Conservation (phyloP, 2,329 filamentous ascomycete genomes). For the Sporothrix phasma region DNA sequence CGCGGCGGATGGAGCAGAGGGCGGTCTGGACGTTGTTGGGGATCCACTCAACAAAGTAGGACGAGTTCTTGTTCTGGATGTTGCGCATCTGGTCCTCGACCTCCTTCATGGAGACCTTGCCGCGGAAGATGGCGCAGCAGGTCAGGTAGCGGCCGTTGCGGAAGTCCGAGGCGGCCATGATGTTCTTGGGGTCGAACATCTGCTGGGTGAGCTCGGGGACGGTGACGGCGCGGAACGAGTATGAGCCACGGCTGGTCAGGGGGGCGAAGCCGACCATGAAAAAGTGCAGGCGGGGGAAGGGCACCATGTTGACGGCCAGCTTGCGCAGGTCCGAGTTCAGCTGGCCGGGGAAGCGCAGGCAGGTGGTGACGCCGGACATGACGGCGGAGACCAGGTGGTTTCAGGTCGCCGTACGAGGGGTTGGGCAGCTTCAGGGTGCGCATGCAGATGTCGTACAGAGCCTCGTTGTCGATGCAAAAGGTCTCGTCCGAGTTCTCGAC, state of each 20-base stretch:
- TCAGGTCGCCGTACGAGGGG: constrained; percentile 97
- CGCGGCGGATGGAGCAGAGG: constrained; percentile 95
- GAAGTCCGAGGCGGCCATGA: constrained; percentile 99
- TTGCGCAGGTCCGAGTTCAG: constrained; percentile 99
- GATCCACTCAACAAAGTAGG: constrained; percentile 99
- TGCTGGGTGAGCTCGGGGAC: constrained; percentile 99
- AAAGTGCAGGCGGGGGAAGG: constrained; percentile 99
- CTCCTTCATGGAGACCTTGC: constrained; percentile 99
- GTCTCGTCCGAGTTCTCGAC: constrained; percentile 99
- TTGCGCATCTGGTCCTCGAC: constrained; percentile 99
- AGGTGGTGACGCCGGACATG: constrained; percentile 99
- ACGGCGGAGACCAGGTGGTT: constrained; percentile 99
- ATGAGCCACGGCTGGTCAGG: constrained; percentile 72
- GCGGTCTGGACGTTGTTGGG: constrained; percentile 99
- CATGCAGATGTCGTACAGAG: constrained; percentile 99
- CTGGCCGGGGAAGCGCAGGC: constrained; percentile 97
- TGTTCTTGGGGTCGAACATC: constrained; percentile 99
- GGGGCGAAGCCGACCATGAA: constrained; percentile 99
- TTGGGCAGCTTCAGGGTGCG: constrained; percentile 97
- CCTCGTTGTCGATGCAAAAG: constrained; percentile 99
- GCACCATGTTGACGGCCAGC: constrained; percentile 99
- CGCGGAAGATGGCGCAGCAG: constrained; percentile 98
- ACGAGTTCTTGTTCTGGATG: constrained; percentile 98
- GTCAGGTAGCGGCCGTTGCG: constrained; percentile 99
- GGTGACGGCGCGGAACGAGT: constrained; percentile 95